phyloP scores from a whole-genome alignment of 768 basidiomycete species.

The Obba rivulosa region DNA sequence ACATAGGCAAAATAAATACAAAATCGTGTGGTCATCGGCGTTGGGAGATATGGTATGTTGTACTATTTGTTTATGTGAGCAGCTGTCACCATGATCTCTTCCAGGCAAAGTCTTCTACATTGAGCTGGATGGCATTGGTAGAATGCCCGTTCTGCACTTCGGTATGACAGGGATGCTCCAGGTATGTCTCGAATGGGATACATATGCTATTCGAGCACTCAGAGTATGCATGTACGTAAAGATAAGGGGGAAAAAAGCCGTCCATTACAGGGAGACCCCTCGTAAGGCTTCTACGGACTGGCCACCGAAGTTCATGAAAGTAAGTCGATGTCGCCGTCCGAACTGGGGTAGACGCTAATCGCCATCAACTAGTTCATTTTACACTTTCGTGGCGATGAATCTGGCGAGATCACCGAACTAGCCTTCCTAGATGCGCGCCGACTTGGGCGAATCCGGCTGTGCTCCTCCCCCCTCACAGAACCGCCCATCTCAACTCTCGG shows the following conservation, averaged over 20 bases:
- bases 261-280: constrained; percentile 44
- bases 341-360: neutral
- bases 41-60: constrained; percentile 47
- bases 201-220: neutral
- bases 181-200: constrained; percentile 28
- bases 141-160: constrained; percentile 68
- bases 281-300: constrained; percentile 40
- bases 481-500: constrained; percentile 69
- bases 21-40: constrained; percentile 41
- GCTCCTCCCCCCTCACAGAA: constrained; percentile 49
- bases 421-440: constrained; percentile 73
- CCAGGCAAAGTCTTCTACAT: constrained; percentile 66
- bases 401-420: constrained; percentile 40
- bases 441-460: constrained; percentile 64
- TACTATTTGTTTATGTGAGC: neutral
- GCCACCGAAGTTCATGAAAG: constrained; percentile 69
- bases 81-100: neutral
- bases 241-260: constrained; percentile 45
- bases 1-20: constrained; percentile 48
- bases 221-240: constrained; percentile 14
- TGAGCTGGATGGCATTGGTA: constrained; percentile 53
- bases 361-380: constrained; percentile 48
- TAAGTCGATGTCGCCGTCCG: constrained; percentile 10
- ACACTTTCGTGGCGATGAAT: constrained; percentile 40
- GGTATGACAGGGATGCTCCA: constrained; percentile 87